phyloP scores from a whole-genome alignment of 345 rosid species.

The Passiflora organensis region DNA sequence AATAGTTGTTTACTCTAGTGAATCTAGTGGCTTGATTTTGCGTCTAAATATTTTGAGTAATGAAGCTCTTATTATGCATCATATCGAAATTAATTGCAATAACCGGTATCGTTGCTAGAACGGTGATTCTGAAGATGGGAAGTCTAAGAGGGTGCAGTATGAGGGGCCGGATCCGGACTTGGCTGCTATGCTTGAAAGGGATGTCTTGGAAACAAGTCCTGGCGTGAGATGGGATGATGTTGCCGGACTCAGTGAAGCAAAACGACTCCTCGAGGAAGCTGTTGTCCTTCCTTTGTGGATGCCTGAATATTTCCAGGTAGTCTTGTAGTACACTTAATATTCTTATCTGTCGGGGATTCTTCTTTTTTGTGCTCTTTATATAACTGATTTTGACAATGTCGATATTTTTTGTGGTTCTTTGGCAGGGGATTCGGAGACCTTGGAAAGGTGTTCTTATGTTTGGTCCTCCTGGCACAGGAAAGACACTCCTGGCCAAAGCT shows the following conservation, averaged over 20 bases:
- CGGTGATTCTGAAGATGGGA: conserved; percentile 92
- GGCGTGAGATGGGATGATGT: conserved; percentile 99
- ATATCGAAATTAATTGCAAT: too few species aligned
- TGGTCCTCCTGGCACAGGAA: conserved; percentile 99
- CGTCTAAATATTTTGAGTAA: too few species aligned
- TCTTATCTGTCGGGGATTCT: neutral
- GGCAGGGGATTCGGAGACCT: conserved; percentile 92
- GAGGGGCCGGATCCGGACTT: conserved; percentile 98
- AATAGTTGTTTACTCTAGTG: too few species aligned
- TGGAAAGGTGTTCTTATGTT: conserved; percentile 99
- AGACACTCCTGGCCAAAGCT: conserved; percentile 90
- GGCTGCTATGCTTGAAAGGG: conserved; percentile 99
- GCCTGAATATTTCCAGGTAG: conserved; percentile 99
- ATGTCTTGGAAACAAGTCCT: conserved; percentile 92
- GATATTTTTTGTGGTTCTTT: neutral
- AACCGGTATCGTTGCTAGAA: too few species aligned
- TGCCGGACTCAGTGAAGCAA: conserved; percentile 98
- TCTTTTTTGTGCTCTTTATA: neutral
- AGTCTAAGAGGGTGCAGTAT: conserved; percentile 67
- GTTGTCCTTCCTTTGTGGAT: conserved; percentile 99
- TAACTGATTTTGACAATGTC: neutral
- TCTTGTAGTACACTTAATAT: neutral
- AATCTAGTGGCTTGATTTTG: too few species aligned
- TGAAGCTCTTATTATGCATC: too few species aligned
- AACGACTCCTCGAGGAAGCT: conserved; percentile 97